Evolutionary conservation across 257 asterid genomes (phyloP).

Genomic region (Petunia secreta): DNA sequence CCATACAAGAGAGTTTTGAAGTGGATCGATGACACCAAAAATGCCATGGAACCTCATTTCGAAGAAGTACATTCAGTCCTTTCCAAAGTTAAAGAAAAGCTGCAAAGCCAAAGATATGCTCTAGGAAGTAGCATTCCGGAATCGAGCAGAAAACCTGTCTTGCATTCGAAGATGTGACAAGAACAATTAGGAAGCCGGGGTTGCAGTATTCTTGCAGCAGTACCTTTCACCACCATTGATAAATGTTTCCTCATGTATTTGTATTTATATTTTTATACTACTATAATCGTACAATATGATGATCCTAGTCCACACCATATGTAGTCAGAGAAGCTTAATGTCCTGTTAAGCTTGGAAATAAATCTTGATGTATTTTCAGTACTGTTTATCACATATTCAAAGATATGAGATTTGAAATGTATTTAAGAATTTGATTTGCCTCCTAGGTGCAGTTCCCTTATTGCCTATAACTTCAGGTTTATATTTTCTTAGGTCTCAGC

Average conservation of each 20-base stretch:
- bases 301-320: background rate
- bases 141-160: conserved; percentile 15
- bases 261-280: background rate
- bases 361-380: too few relatives aligned
- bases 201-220: background rate
- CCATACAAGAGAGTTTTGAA: conserved; percentile 57
- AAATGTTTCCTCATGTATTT: background rate
- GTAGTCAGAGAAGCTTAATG: too few relatives aligned
- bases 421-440: too few relatives aligned
- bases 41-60: conserved; percentile 65
- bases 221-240: too few relatives aligned
- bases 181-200: background rate
- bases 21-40: conserved; percentile 66
- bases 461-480: too few relatives aligned
- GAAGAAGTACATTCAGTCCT: conserved; percentile 61
- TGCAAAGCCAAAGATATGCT: conserved; percentile 38
- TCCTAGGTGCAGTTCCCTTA: too few relatives aligned
- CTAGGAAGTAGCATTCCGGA: conserved; percentile 19
- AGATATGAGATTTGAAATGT: too few relatives aligned
- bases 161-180: conserved; percentile 46
- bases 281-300: background rate
- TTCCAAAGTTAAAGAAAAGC: conserved; percentile 43
- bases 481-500: too few relatives aligned
- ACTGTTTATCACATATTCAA: too few relatives aligned
- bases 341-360: too few relatives aligned